A percentile compares a stretch with the other conserved stretches of the same genome.
Conservation (phyloP, 345 rosid species). For the Theobroma cacao region DNA sequence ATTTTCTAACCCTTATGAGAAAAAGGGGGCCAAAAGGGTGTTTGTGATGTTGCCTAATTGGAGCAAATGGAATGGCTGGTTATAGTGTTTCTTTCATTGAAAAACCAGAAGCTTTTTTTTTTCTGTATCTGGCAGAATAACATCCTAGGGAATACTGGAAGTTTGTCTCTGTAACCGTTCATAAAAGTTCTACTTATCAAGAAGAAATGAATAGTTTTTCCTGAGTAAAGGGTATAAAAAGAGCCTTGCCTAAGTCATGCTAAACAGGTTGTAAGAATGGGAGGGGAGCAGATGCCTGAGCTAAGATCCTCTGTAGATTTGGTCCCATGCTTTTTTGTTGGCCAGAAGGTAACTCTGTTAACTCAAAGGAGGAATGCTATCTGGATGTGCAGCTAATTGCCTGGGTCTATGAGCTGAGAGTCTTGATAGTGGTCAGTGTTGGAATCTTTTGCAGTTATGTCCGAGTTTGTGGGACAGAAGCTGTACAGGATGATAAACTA, state of each 20-base stretch:
- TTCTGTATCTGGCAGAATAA: neutral
- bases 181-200: neutral
- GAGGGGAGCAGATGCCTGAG: neutral
- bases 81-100: neutral
- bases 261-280: neutral
- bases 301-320: neutral
- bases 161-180: neutral
- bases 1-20: slow-evolving; percentile 4
- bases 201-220: neutral
- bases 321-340: neutral
- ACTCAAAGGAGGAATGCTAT: neutral
- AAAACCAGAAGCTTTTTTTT: neutral
- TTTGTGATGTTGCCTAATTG: neutral
- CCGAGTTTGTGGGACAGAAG: neutral
- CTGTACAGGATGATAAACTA: neutral
- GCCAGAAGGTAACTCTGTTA: neutral
- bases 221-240: neutral
- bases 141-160: neutral
- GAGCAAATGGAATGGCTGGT: neutral
- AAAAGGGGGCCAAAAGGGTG: neutral
- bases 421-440: neutral
- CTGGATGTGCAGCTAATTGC: neutral
- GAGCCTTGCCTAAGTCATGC: neutral
- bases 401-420: neutral
- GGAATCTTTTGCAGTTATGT: neutral